Base-by-base conservation (phyloP, 306 rosid species). In the Astragalus glycyphyllos region DNA sequence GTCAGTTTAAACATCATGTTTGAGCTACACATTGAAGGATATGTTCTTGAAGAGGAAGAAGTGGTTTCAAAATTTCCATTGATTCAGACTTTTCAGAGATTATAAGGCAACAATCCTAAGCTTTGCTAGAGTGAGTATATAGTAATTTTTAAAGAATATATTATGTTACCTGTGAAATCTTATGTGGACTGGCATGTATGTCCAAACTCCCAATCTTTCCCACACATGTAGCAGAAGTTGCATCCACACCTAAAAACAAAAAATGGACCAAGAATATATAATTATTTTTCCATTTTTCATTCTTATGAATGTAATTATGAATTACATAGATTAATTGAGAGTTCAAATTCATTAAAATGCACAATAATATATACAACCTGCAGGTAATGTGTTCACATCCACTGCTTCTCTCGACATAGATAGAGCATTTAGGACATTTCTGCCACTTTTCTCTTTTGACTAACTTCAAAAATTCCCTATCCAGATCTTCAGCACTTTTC, bases 181-280 rank as follows among this genome's bases (percentile, higher is more conserved):
- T 0, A 40, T 40, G 40, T 35, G 7, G 10, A 8, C 10, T 40
- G 10, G 64, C 64, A 58, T 32, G 8, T 1, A 61, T 73, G 77
- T 38, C 79, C 74, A 47, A n/a, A 40, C 13, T 13, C 10, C 68
- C 79, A 75, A n/a, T 4, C 2, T 11, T 14, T 2, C 13, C 79
- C 74, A 75, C 74, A 75, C 0, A 3, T 9, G 32, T 75, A 75
- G 16, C 79, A 75, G 51, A 75, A 75, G 9, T 58, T 7, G 48
- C 68, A 45, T 11, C 68, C 76, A 71, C 68, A 58, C 59, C 76
- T 71, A 26, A 0, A 35, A 65, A 32, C 1, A 9, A 5, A 54
- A 35, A 65, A 42, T 41, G 2, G 1, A 29, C 2, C 16, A 0
- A 26, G n/a, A n/a, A n/a, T n/a, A 2, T 29, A 64, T 13, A 40